Percentiles rank a stretch among this genome's conserved stretches.
Evolutionary conservation across 2,329 filamentous ascomycete genomes (phyloP).

Genomic region (Aspergillus sp.): DNA sequence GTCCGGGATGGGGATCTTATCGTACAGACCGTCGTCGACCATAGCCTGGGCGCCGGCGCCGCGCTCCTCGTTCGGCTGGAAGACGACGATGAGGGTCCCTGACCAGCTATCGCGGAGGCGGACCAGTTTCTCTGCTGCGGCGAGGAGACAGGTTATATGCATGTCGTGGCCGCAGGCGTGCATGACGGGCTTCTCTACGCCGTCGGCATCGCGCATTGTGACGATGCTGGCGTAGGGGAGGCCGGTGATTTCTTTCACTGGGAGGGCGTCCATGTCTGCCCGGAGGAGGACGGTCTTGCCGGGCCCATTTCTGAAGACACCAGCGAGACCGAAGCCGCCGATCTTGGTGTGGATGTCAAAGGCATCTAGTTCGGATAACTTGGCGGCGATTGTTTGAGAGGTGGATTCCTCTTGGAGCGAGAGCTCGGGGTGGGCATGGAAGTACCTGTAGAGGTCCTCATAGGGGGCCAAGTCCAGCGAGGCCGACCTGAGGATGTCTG

Average conservation of each 20-base stretch:
- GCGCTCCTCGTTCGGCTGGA: slow-evolving; percentile 68
- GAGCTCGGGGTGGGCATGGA: slow-evolving; percentile 61
- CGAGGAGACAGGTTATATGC: slow-evolving; percentile 59
- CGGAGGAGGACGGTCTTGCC: slow-evolving; percentile 49
- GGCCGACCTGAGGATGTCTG: neutral
- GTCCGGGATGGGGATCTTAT: slow-evolving; percentile 54
- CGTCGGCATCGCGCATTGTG: slow-evolving; percentile 48
- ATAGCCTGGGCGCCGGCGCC: slow-evolving; percentile 63
- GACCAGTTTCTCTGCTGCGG: slow-evolving; percentile 53
- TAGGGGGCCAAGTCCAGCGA: slow-evolving; percentile 42
- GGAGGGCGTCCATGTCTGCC: slow-evolving; percentile 53
- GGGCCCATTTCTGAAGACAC: slow-evolving; percentile 43
- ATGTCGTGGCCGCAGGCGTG: slow-evolving; percentile 63
- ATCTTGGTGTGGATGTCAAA: slow-evolving; percentile 46
- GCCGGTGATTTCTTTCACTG: slow-evolving; percentile 48
- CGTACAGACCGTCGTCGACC: slow-evolving; percentile 59
- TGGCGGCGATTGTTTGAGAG: slow-evolving; percentile 46
- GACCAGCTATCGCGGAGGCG: slow-evolving; percentile 51
- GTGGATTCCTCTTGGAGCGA: slow-evolving; percentile 58
- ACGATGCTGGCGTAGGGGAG: slow-evolving; percentile 50
- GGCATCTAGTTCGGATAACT: slow-evolving; percentile 36
- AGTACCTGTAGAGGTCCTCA: slow-evolving; percentile 58
- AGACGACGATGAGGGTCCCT: slow-evolving; percentile 63
- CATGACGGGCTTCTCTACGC: slow-evolving; percentile 57
- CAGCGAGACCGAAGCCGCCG: slow-evolving; percentile 47